These are phyloP conservation scores for Asclepias syriaca DNA, from an alignment of 257 asterid genomes.

Conservation along the genomic window DNA sequence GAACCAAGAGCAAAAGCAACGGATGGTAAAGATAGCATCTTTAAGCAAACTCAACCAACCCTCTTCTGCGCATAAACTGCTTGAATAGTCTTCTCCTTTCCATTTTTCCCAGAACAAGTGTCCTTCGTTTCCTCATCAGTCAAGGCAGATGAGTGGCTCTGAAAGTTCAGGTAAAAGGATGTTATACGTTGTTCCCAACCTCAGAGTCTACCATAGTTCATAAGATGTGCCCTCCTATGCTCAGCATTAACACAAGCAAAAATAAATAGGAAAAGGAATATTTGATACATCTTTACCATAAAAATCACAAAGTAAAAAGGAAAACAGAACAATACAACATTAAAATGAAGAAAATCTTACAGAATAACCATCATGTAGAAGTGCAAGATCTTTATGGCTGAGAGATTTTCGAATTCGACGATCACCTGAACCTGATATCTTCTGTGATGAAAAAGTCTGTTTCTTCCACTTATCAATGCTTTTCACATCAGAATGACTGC, in stretches of 20 bases:
- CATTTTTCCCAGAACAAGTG: constrained; percentile 41
- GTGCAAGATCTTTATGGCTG: constrained; percentile 50
- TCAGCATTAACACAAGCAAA: neutral
- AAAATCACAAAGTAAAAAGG: neutral
- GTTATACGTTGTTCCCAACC: constrained; percentile 16
- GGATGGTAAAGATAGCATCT: neutral
- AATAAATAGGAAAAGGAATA: neutral
- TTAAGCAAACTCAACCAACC: constrained; percentile 31
- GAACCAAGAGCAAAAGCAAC: neutral
- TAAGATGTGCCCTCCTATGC: neutral
- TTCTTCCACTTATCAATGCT: constrained; percentile 27
- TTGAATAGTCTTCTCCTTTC: constrained; percentile 62
- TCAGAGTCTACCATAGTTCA: neutral
- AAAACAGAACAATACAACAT: neutral
- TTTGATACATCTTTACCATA: neutral
- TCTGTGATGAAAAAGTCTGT: constrained; percentile 26
- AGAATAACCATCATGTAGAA: constrained; percentile 65
- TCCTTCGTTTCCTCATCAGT: constrained; percentile 76
- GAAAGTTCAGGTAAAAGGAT: constrained; percentile 22
- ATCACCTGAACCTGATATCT: constrained; percentile 37
- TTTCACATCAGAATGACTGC: constrained; percentile 31
- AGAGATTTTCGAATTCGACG: constrained; percentile 51
- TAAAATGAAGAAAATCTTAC: constrained; percentile 37
- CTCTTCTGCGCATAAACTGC: constrained; percentile 63
- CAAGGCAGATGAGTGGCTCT: constrained; percentile 77